Evolutionary conservation across 257 asterid species (phyloP), one percentile per base, ranked within the genome.

Genomic region (Solanum ossicruentum): DNA sequence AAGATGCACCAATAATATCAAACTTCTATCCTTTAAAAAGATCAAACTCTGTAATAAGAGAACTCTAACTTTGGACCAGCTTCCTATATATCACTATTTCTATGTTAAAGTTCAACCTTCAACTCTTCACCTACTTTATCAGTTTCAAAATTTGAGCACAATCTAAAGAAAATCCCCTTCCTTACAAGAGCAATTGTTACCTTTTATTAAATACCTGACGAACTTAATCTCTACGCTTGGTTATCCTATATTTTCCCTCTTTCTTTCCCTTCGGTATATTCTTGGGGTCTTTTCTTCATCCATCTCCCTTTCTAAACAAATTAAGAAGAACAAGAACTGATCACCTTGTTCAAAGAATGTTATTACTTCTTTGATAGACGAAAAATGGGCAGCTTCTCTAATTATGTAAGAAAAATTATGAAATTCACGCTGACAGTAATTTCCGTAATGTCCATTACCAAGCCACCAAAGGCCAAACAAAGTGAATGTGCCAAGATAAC

Each of bases 401-500:
- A 73, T 47, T 49, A 8, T n/a, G 36, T 26, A 45, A 63, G 52
- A 69, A 78, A 78, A 60, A 26, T 9, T 83, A 26, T 80, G 58
- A 47, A 45, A 47, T 47, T 45, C 58, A n/a, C 17, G 20, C 18
- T 45, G 81, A 45, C 12, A 21, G 39, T 45, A 49, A 21, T 45
- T 73, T 73, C 15, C 41, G 47, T 60, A 71, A 65, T 36, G 80
- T 80, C 79, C 83, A 95, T 90, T 93, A 93, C 98, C 93, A 63
- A 92, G 93, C 98, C 97, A 93, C 98, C 98, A 94, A 57, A 93
- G 93, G 77, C 95, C 94, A 58, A 91, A 63, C 45, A 93, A 87
- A 80, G 97, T 90, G 86, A 92, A 91, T 21, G 91, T 88, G 81
- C 98, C 98, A 16, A 94, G 88, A 88, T 89, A 93, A 79, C 97